These are phyloP conservation scores for Saccharomyces hybrid DNA, from an alignment of 1,139 yeast species.

Conservation along the genomic window DNA sequence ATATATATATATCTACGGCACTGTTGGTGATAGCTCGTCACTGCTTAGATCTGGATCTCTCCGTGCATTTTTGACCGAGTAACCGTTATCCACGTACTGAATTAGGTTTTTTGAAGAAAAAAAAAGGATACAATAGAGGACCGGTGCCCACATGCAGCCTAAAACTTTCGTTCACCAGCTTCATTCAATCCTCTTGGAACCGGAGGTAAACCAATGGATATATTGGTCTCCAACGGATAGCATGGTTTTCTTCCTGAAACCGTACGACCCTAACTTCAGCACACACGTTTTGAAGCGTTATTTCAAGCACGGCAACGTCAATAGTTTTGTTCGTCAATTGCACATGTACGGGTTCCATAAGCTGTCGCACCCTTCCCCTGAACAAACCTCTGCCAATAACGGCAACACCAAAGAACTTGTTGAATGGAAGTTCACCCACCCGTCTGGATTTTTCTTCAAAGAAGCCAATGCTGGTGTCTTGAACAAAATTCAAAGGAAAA, in stretches of 20 bases:
- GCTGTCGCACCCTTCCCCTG: conserved; percentile 8
- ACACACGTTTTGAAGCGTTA: conserved; percentile 56
- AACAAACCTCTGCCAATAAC: conserved; percentile 11
- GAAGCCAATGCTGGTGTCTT: conserved; percentile 52
- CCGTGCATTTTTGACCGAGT: too few species aligned
- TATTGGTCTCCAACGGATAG: conserved; percentile 66
- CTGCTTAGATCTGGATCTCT: too few species aligned
- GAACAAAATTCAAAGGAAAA: conserved; percentile 28
- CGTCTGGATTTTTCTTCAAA: conserved; percentile 66
- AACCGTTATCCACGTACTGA: too few species aligned
- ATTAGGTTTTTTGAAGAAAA: too few species aligned
- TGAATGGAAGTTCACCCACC: conserved; percentile 86
- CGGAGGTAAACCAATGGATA: conserved; percentile 40
- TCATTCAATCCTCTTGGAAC: conserved; percentile 24
- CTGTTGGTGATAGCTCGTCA: too few species aligned
- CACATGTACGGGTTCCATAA: conserved; percentile 63
- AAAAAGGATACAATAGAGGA: neutral
- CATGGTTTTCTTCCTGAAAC: conserved; percentile 55
- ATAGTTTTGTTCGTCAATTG: conserved; percentile 68
- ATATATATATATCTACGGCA: neutral
- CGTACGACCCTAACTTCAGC: conserved; percentile 58
- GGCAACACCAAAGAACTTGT: conserved; percentile 22
- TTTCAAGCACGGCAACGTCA: conserved; percentile 76
- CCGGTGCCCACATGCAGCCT: conserved; percentile 2
- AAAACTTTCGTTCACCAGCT: conserved; percentile 30